A percentile compares a stretch with the other conserved stretches of the same genome.
phyloP scores from a whole-genome alignment of 495 filamentous ascomycete species.

The Aspergillus egyptiacus region DNA sequence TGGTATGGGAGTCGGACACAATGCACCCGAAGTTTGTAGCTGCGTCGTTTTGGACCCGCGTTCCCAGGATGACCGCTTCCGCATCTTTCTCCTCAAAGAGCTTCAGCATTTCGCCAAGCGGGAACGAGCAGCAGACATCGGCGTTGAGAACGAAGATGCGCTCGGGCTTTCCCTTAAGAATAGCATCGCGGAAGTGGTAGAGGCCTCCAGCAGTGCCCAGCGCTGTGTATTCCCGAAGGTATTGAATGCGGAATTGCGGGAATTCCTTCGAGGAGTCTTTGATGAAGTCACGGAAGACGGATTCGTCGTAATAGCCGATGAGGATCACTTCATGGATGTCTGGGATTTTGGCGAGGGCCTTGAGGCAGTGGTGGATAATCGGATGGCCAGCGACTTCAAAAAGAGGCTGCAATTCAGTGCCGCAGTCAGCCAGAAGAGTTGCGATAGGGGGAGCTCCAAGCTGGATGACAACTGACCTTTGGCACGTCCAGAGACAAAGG shows the following conservation, averaged over 20 bases:
- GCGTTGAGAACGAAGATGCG: constrained; percentile 96
- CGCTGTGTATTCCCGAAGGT: constrained; percentile 96
- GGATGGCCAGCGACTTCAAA: constrained; percentile 98
- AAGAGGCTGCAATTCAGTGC: constrained; percentile 60
- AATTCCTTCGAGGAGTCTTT: constrained; percentile 80
- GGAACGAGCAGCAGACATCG: constrained; percentile 99
- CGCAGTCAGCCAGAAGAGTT: constrained; percentile 12
- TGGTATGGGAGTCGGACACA: constrained; percentile 89
- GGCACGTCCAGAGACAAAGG: constrained; percentile 95
- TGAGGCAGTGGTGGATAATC: constrained; percentile 96
- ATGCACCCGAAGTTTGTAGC: constrained; percentile 98
- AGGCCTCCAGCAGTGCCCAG: constrained; percentile 93
- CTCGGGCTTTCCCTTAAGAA: constrained; percentile 91
- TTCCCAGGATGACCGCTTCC: constrained; percentile 95
- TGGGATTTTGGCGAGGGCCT: constrained; percentile 83
- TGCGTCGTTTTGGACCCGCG: constrained; percentile 83
- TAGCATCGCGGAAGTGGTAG: constrained; percentile 99
- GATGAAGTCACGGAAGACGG: constrained; percentile 95
- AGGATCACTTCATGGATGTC: constrained; percentile 93
- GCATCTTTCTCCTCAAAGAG: constrained; percentile 93
- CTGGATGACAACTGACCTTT: constrained; percentile 58
- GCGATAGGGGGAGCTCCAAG: not conserved
- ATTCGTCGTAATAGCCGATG: constrained; percentile 98
- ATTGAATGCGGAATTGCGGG: constrained; percentile 85
- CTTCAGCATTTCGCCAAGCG: constrained; percentile 87